Evolutionary conservation across 208 protist genomes (phyloP), one percentile per base, ranked within the genome.

Genomic region (Novymonas esmeraldas): DNA sequence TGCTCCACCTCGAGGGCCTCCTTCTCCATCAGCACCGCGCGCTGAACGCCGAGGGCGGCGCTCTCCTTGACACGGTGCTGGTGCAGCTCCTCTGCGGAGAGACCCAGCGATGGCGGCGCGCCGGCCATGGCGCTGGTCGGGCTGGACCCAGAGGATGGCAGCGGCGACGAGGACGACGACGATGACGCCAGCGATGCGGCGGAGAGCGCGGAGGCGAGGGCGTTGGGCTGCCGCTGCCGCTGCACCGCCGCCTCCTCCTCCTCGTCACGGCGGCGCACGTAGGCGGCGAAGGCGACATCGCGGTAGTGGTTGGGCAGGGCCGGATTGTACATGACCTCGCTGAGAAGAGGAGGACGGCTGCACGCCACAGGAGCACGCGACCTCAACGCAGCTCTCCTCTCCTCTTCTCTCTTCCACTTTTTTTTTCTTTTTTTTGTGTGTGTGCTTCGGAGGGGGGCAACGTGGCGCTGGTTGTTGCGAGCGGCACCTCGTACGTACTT

Each of bases 41-140:
- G 66, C 54, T 78, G 67, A 22, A 95, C 81, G 31, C 90, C 90
- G 26, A 90, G 49, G 24, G 82, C 87, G 0, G 85, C 90, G 39
- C 87, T 94, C 45, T 77, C 79, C 29, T 78, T 78, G 18, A 95
- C 71, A 11, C 90, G 87, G n/a, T 70, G 73, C 22, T 70, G 76
- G 63, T 93, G 86, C 14, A 95, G 58, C 61, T 92, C 87, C 73
- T 95, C 90, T 2, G 87, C 88, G 24, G 81, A 83, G 6, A 92
- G 57, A 26, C 71, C 72, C 46, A 95, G 51, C 36, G 71, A 55
- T 0, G 69, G 41, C 3, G 68, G 39, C 4, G 0, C 36, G 0
- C 26, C 50, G 2, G 16, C 45, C 20, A 24, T 28, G 31, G n/a
- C n/a, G n/a, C n/a, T n/a, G n/a, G n/a, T n/a, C n/a, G n/a, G n/a